phyloP scores from a whole-genome alignment of 2,329 filamentous ascomycete species.

The Chaetomiaceae sp. region DNA sequence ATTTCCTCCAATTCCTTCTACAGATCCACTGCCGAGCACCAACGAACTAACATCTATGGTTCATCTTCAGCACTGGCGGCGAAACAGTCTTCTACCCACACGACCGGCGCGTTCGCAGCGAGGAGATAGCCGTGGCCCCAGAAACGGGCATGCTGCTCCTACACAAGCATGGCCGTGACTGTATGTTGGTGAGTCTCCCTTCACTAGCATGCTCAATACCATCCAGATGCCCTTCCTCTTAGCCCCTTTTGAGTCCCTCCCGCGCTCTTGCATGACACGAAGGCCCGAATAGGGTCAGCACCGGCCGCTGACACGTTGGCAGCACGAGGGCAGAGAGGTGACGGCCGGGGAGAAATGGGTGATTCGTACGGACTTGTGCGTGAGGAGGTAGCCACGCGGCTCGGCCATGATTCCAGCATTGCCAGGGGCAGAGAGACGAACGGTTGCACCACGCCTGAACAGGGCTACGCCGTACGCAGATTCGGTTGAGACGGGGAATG shows the following conservation, averaged over 20 bases:
- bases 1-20: background rate
- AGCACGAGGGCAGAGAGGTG: slow-evolving; percentile 81
- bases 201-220: too few species aligned
- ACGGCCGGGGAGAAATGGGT: slow-evolving; percentile 84
- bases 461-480: too few species aligned
- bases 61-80: slow-evolving; percentile 52
- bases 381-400: slow-evolving; percentile 42
- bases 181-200: slow-evolving; percentile 59
- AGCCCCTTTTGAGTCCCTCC: too few species aligned
- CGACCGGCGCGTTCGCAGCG: slow-evolving; percentile 46
- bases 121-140: slow-evolving; percentile 65
- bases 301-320: background rate
- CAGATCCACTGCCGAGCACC: background rate
- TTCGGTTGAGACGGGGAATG: too few species aligned
- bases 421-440: too few species aligned
- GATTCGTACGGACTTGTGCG: slow-evolving; percentile 73
- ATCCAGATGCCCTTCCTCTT: too few species aligned
- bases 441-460: too few species aligned
- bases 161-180: slow-evolving; percentile 84
- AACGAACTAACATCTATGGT: background rate
- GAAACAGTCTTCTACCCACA: slow-evolving; percentile 90
- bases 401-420: too few species aligned
- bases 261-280: too few species aligned
- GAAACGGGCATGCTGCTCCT: slow-evolving; percentile 82
- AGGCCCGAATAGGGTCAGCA: too few species aligned